phyloP scores from a whole-genome alignment of 495 filamentous ascomycete genomes.

The Penicillium diatomitis region DNA sequence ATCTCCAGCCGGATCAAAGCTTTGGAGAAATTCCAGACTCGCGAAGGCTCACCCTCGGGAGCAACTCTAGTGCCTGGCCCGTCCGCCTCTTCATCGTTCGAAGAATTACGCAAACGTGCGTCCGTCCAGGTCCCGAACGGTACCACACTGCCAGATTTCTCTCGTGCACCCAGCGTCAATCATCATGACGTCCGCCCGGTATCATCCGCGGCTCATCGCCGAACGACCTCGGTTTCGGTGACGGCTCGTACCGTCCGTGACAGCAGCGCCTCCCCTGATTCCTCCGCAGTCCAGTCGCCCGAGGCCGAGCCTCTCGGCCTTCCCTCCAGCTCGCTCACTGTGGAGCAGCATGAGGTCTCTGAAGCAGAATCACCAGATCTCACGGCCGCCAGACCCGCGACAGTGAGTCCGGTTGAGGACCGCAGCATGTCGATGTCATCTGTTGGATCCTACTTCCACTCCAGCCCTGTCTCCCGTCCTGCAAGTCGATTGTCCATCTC shows the following conservation, averaged over 20 bases:
- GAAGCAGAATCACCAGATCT: conserved; percentile 10
- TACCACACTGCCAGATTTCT: conserved; percentile 15
- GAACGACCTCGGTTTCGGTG: conserved; percentile 62
- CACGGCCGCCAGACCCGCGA: conserved; percentile 9
- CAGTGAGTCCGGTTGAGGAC: conserved; percentile 5
- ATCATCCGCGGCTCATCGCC: conserved; percentile 16
- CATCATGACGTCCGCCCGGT: conserved; percentile 20
- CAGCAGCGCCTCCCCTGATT: conserved; percentile 20
- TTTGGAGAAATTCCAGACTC: conserved; percentile 62
- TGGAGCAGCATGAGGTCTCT: conserved; percentile 58
- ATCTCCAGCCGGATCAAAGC: conserved; percentile 88
- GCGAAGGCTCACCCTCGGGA: conserved; percentile 28
- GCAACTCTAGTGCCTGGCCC: conserved; percentile 14
- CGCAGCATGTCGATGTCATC: conserved; percentile 32
- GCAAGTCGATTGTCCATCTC: conserved; percentile 32
- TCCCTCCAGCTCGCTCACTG: conserved; percentile 61
- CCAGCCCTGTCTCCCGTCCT: conserved; percentile 19
- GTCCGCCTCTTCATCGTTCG: conserved; percentile 31
- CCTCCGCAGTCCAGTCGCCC: conserved; percentile 30
- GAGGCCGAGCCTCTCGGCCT: conserved; percentile 48
- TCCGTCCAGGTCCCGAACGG: conserved; percentile 24
- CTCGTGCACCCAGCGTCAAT: conserved; percentile 25
- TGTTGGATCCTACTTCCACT: conserved; percentile 18
- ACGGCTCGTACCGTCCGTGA: conserved; percentile 70
- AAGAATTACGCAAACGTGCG: conserved; percentile 35